phyloP scores from a whole-genome alignment of 352 stramenopile genomes.

The Pythium guiyangense region DNA sequence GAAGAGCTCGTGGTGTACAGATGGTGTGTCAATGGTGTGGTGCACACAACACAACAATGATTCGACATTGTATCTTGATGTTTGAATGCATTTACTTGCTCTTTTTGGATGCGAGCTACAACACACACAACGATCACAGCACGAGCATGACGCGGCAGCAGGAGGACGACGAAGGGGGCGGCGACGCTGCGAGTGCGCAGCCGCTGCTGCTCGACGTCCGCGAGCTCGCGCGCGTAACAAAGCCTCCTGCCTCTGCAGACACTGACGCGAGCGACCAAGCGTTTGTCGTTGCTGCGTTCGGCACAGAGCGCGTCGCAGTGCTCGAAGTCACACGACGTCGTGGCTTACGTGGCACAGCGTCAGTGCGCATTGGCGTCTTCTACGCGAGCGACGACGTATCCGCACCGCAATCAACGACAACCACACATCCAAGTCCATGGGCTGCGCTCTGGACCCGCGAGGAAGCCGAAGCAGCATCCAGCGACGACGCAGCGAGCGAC shows the following conservation, averaged over 20 bases:
- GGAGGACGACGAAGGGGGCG: background rate
- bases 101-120: too few species aligned
- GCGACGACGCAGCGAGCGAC: background rate
- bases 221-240: conserved; percentile 23
- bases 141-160: conserved; percentile 13
- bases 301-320: conserved; percentile 22
- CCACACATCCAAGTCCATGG: background rate
- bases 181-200: background rate
- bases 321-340: conserved; percentile 10
- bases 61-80: too few species aligned
- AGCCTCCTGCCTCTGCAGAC: background rate
- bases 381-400: background rate
- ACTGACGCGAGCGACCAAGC: background rate
- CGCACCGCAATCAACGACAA: too few species aligned
- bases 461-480: background rate
- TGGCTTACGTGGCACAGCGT: background rate
- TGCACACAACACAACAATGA: too few species aligned
- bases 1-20: background rate
- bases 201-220: conserved; percentile 30
- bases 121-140: background rate
- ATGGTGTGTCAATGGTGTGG: too few species aligned
- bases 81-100: too few species aligned
- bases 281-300: conserved; percentile 16
- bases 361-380: background rate
- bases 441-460: background rate